Percentiles rank a stretch among this genome's conserved stretches.
phyloP scores from a whole-genome alignment of 495 filamentous ascomycete genomes.

The Penicillium soppii region DNA sequence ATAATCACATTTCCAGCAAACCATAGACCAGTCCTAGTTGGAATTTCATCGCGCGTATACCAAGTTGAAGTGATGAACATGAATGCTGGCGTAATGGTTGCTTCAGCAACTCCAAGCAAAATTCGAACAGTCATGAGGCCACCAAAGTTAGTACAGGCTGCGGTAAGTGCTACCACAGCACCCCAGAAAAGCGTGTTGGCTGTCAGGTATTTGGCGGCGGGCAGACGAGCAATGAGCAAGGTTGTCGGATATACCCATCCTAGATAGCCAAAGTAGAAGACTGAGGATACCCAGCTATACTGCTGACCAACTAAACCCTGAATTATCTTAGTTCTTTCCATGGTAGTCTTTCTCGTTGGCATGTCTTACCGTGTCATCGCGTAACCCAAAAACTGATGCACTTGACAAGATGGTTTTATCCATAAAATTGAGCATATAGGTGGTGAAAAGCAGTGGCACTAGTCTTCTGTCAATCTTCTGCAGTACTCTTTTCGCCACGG shows the following conservation, averaged over 20 bases:
- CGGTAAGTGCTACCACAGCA: constrained; percentile 50
- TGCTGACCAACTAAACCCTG: constrained; percentile 49
- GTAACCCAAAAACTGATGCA: constrained; percentile 50
- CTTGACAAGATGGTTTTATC: constrained; percentile 58
- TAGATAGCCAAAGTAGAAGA: constrained; percentile 61
- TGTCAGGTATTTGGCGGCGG: constrained; percentile 53
- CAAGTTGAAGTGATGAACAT: constrained; percentile 44
- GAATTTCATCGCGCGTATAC: constrained; percentile 58
- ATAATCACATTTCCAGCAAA: constrained; percentile 51
- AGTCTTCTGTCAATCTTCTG: constrained; percentile 51
- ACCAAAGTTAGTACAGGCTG: constrained; percentile 36
- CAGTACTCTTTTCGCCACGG: constrained; percentile 21
- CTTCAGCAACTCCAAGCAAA: constrained; percentile 52
- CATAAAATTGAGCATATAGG: constrained; percentile 48
- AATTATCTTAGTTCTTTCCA: constrained; percentile 23
- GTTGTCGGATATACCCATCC: constrained; percentile 40
- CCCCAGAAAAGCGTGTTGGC: constrained; percentile 58
- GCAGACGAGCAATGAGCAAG: constrained; percentile 55
- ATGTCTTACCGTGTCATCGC: constrained; percentile 33
- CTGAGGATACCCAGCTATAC: constrained; percentile 58
- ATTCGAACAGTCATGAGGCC: constrained; percentile 43
- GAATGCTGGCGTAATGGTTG: constrained; percentile 45
- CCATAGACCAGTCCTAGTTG: constrained; percentile 59
- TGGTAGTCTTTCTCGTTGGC: background rate
- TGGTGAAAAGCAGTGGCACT: constrained; percentile 40